Base-by-base conservation (phyloP, 1,284 basidiomycete genomes). In the Apiotrichum gracile region DNA sequence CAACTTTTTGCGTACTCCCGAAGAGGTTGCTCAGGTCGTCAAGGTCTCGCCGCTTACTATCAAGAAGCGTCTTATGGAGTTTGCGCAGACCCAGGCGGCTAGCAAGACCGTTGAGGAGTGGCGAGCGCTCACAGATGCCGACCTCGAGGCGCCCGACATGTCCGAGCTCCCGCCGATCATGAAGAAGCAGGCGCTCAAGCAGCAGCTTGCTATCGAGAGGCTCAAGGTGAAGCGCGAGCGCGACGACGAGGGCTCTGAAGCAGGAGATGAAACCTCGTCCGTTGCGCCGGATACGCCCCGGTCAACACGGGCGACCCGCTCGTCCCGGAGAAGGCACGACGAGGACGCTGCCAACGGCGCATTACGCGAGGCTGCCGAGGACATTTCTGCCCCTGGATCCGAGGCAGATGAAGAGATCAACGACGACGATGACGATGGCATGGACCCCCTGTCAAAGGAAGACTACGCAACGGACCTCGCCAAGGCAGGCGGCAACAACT, bases 21-120 rank as follows among this genome's bases (percentile, higher is more conserved):
- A 93, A 67, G 96, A 99, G 74, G 87, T 99, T 49, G 92, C 97
- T 13, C 91, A 96, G 70, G 92, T 98, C 9, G 96, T 98, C 64
- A 98, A 98, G 77, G 97, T 97, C 61, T 91, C 93, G 25, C 92
- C 97, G 63, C 85, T 85, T 8, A 98, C 96, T 4, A 78, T 99
- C 51, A 85, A 87, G 75, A 94, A 94, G 74, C 83, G 96, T 17
- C 78, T 98, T n/a, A 87, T 93, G 24, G 96, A 99, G 76, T 99
- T 98, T 78, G 88, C 86, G 66, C 83, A 82, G 62, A 97, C 93
- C 2, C 85, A 87, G 0, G 91, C 86, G 65, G 91, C 89, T 7
- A 80, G 81, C 43, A 78, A 97, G 66, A 93, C 91, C 1, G 79
- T 99, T 39, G 85, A 86, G 22, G 91, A 98, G 73, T 98, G 97